Base-by-base conservation (phyloP, 441 rosid species). In the Gossypium gossypioides region DNA sequence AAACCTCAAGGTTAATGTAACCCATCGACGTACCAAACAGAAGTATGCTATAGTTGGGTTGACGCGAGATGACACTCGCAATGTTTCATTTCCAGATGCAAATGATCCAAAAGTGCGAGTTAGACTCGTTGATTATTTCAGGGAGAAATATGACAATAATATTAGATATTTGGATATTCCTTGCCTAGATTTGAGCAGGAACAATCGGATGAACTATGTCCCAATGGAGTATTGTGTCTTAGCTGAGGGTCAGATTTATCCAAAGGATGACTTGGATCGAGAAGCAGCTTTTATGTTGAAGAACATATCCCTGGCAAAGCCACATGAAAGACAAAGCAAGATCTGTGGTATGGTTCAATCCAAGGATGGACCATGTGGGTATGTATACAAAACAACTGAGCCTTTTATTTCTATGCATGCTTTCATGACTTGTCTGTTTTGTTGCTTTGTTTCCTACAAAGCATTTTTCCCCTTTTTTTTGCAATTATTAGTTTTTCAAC, bases 161-260 rank as follows among this genome's bases (percentile, higher is more conserved):
- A 76, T 85, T 19, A 34, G 2, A 55, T 40, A 64, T 55, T 75
- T 75, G 67, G 82, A 85, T 48, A 81, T 87, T 59, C 89, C 91
- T 12, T 78, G 87, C 80, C 74, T 85, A 68, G 87, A 87, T 71
- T 44, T 87, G 68, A 77, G 88, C 37, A 84, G 57, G 74, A 67
- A 64, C 72, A 79, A 77, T 52, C 80, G 74, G 69, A 78, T 62
- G 64, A 87, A 84, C 74, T 82, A 62, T 74, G 84, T 84, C 9
- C 91, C 91, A 2, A 81, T 87, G 86, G 91, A 84, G 74, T 80
- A 81, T 56, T 87, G 89, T 69, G 77, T 85, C 29, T 69, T 87
- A 48, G 82, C 78, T 34, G 89, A 85, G 72, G 91, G 89, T 51
- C 89, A 87, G 78, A 72, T 84, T 32, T 84, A 75, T 62, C 89